Percentiles rank a stretch among this genome's conserved stretches.
Evolutionary conservation across 2,329 filamentous ascomycete genomes (phyloP).

Genomic region (Dactylonectria macrodidyma): DNA sequence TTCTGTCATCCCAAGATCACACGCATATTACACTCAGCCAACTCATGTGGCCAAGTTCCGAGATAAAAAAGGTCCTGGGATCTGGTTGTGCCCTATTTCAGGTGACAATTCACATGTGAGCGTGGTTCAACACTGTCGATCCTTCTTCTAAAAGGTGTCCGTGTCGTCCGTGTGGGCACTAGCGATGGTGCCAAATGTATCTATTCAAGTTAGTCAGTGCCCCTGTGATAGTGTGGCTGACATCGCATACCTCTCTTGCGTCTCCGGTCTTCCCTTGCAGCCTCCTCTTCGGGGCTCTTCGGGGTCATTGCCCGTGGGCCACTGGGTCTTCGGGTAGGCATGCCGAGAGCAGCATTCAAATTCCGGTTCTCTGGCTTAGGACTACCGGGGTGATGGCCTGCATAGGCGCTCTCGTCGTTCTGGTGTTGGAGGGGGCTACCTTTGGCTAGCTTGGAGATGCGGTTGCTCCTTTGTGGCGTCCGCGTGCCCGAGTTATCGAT

Average conservation of each 20-base stretch:
- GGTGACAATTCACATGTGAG: slow-evolving; percentile 22
- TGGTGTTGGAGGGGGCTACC: slow-evolving; percentile 71
- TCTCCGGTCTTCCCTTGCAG: slow-evolving; percentile 62
- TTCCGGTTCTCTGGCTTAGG: slow-evolving; percentile 72
- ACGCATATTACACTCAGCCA: slow-evolving; percentile 28
- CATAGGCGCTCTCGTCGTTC: slow-evolving; percentile 68
- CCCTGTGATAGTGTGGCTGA: neutral
- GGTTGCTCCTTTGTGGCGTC: slow-evolving; percentile 63
- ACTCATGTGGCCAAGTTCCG: slow-evolving; percentile 16
- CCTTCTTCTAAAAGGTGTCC: slow-evolving; percentile 53
- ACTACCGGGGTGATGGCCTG: slow-evolving; percentile 68
- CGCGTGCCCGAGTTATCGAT: slow-evolving; percentile 62
- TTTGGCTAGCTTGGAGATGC: slow-evolving; percentile 67
- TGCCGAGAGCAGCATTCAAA: slow-evolving; percentile 66
- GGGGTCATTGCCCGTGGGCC: slow-evolving; percentile 75
- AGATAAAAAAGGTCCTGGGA: slow-evolving; percentile 20
- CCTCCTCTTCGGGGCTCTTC: slow-evolving; percentile 64
- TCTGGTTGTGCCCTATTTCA: slow-evolving; percentile 22
- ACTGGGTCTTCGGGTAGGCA: slow-evolving; percentile 68
- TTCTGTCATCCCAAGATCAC: slow-evolving; percentile 30
- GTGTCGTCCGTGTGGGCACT: slow-evolving; percentile 56
- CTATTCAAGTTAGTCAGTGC: slow-evolving; percentile 40
- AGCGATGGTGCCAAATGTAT: slow-evolving; percentile 54
- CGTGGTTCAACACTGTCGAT: slow-evolving; percentile 18
- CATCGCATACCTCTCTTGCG: slow-evolving; percentile 69